Conservation (phyloP, 306 rosid species). For the Vigna unguiculata region DNA sequence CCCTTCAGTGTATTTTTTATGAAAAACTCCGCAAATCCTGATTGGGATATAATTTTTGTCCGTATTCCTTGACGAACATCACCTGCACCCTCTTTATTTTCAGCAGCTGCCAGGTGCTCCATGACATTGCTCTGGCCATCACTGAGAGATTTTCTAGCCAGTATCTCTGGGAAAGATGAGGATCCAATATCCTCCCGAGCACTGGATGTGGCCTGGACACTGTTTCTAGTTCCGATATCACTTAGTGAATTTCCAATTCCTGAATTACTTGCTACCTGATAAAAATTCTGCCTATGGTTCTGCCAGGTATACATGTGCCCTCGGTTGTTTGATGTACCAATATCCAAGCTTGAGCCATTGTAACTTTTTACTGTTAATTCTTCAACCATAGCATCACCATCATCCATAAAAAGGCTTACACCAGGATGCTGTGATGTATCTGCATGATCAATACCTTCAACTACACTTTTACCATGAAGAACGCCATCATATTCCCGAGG, state of each 20-base stretch:
- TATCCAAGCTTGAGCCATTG: conserved; percentile 62
- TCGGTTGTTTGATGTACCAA: conserved; percentile 68
- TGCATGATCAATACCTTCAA: conserved; percentile 41
- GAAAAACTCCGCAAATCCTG: conserved; percentile 88
- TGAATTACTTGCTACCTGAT: conserved; percentile 69
- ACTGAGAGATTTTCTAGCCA: conserved; percentile 56
- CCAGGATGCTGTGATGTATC: conserved; percentile 55
- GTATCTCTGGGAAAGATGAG: conserved; percentile 54
- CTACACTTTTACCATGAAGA: conserved; percentile 53
- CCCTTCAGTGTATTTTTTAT: conserved; percentile 80
- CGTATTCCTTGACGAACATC: conserved; percentile 62
- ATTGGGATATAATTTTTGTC: conserved; percentile 83
- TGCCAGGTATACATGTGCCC: conserved; percentile 55
- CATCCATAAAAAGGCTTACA: conserved; percentile 49
- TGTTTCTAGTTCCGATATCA: conserved; percentile 52
- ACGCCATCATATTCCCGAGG: conserved; percentile 50
- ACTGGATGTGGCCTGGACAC: conserved; percentile 56
- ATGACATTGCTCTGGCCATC: conserved; percentile 60
- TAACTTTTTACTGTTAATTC: conserved; percentile 68
- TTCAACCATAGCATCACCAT: conserved; percentile 62
- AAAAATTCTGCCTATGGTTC: conserved; percentile 71
- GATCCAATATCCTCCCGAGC: conserved; percentile 60
- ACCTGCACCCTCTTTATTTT: conserved; percentile 55
- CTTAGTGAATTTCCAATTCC: conserved; percentile 61
- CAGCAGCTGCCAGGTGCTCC: conserved; percentile 57